These are phyloP conservation scores for Tetraselmis striata DNA, from an alignment of 139 green algal species.

Conservation along the genomic window DNA sequence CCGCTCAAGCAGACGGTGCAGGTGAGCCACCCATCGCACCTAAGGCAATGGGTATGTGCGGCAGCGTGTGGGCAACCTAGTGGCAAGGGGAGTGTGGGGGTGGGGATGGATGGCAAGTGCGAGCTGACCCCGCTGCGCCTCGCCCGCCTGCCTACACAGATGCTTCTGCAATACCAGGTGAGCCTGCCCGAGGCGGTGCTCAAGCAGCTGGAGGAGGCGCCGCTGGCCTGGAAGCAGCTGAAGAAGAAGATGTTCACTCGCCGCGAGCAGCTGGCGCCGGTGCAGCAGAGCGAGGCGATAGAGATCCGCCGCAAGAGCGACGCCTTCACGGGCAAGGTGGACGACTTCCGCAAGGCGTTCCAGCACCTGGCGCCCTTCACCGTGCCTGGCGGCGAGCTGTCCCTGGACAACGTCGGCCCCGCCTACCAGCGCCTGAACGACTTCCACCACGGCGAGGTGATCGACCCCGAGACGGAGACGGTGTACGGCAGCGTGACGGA, in stretches of 20 bases:
- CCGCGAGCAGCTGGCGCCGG: constrained; percentile 54
- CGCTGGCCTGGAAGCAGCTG: constrained; percentile 48
- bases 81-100: no score
- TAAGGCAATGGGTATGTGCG: no score
- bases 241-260: constrained; percentile 85
- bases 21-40: no score
- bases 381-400: constrained; percentile 42
- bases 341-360: constrained; percentile 31
- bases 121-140: no score
- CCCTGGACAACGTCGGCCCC: constrained; percentile 36
- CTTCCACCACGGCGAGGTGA: constrained; percentile 42
- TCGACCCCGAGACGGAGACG: background rate
- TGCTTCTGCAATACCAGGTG: constrained; percentile 7
- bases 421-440: constrained; percentile 19
- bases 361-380: constrained; percentile 28
- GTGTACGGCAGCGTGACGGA: constrained; percentile 43
- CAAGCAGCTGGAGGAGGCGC: constrained; percentile 60
- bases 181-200: constrained; percentile 29
- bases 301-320: constrained; percentile 75
- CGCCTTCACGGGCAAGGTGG: constrained; percentile 63
- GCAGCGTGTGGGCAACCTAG: no score
- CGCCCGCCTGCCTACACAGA: no score
- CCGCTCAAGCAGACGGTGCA: constrained; percentile 65
- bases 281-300: constrained; percentile 71
- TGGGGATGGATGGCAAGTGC: no score